Evolutionary conservation across 192 early-diverging fungal species (phyloP).

Genomic region (Entrophospora sp.): DNA sequence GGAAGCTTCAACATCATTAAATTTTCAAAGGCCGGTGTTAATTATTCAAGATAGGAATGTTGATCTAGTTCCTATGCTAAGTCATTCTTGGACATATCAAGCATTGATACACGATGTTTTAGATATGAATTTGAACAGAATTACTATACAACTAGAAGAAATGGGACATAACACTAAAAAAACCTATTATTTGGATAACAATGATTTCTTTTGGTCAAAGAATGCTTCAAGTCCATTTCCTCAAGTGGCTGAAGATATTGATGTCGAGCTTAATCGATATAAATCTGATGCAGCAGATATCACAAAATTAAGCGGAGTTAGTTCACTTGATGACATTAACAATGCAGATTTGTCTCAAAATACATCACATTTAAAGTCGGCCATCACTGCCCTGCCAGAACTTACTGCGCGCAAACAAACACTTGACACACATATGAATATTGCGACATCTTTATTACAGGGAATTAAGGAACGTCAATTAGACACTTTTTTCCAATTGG

Average conservation of each 20-base stretch:
- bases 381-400: slow-evolving; percentile 89
- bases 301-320: slow-evolving; percentile 75
- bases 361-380: slow-evolving; percentile 81
- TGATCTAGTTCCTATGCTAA: slow-evolving; percentile 86
- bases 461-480: slow-evolving; percentile 88
- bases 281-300: slow-evolving; percentile 93
- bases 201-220: slow-evolving; percentile 91
- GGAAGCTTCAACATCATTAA: slow-evolving; percentile 43
- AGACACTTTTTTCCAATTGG: slow-evolving; percentile 89
- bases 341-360: slow-evolving; percentile 71
- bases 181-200: slow-evolving; percentile 78
- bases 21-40: slow-evolving; percentile 70
- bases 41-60: slow-evolving; percentile 87
- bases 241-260: slow-evolving; percentile 93
- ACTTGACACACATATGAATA: slow-evolving; percentile 98
- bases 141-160: slow-evolving; percentile 59
- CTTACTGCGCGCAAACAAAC: slow-evolving; percentile 88
- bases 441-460: slow-evolving; percentile 82
- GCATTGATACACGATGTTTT: slow-evolving; percentile 93
- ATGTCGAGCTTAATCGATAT: slow-evolving; percentile 85
- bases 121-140: slow-evolving; percentile 85
- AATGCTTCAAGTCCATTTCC: slow-evolving; percentile 92
- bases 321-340: slow-evolving; percentile 70
- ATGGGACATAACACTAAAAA: slow-evolving; percentile 58
- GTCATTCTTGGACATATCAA: slow-evolving; percentile 98